Conservation (phyloP, 2,329 filamentous ascomycete genomes). For the Myriosclerotinia curreyana region DNA sequence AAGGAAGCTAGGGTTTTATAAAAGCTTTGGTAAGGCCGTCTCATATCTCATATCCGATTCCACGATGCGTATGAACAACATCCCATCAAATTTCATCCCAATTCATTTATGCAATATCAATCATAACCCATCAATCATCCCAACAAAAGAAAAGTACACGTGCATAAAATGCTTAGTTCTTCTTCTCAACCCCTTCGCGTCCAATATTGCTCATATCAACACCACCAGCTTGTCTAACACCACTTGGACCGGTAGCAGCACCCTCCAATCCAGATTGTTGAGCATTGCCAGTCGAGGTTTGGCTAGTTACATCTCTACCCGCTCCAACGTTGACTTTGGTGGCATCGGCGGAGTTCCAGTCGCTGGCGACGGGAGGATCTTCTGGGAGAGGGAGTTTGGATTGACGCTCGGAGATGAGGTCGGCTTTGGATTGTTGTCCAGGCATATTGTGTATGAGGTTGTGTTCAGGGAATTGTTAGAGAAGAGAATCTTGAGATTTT, state of each 20-base stretch:
- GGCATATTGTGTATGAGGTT: conserved; percentile 28
- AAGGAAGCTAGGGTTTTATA: neutral
- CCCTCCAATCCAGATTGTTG: conserved; percentile 54
- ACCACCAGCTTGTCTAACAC: conserved; percentile 47
- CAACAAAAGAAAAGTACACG: neutral
- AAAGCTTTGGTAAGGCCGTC: too few relatives aligned
- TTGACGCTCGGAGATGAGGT: conserved; percentile 65
- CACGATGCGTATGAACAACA: conserved; percentile 1
- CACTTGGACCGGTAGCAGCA: conserved; percentile 57
- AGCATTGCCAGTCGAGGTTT: conserved; percentile 48
- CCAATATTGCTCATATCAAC: conserved; percentile 60
- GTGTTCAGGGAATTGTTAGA: conserved; percentile 5
- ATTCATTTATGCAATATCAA: neutral
- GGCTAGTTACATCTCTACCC: conserved; percentile 44
- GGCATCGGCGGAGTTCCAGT: conserved; percentile 72
- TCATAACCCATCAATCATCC: conserved; percentile 13
- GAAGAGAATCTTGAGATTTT: neutral
- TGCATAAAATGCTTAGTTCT: neutral
- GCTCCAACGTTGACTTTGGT: conserved; percentile 65
- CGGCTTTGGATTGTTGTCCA: conserved; percentile 50
- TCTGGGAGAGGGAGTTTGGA: conserved; percentile 77
- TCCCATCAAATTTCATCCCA: neutral
- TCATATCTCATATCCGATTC: neutral
- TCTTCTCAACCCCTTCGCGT: conserved; percentile 57
- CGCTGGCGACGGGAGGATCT: conserved; percentile 69